These are phyloP conservation scores for Trifolium fragiferum DNA, from an alignment of 306 rosid species.

Conservation along the genomic window DNA sequence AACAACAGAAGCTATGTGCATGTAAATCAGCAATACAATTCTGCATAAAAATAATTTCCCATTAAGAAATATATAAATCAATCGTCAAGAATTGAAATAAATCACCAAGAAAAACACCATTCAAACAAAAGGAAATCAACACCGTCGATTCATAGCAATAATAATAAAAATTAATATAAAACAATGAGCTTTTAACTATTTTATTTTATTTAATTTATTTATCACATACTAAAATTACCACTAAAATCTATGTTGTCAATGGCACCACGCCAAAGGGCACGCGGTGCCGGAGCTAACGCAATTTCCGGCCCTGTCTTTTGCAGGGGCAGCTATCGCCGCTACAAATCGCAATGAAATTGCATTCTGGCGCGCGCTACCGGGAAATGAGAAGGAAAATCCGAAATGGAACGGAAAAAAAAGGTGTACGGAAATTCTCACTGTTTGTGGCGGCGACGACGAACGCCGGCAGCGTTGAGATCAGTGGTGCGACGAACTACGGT, in stretches of 20 bases:
- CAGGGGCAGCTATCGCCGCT: background rate
- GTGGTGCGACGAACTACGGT: background rate
- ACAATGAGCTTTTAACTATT: background rate
- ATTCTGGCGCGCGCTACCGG: background rate
- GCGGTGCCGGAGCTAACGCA: background rate
- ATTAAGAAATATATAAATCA: conserved; percentile 17
- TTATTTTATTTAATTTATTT: background rate
- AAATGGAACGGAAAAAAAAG: background rate
- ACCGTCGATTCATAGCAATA: conserved; percentile 3
- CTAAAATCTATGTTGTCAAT: background rate
- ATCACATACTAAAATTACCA: background rate
- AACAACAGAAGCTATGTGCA: conserved; percentile 33
- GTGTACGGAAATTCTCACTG: background rate
- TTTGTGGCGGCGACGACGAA: background rate
- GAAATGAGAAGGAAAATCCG: background rate
- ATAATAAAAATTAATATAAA: background rate
- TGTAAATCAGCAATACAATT: conserved; percentile 45
- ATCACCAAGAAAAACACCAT: conserved; percentile 15
- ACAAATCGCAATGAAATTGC: background rate
- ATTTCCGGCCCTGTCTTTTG: background rate
- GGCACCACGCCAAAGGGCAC: background rate
- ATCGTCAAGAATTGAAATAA: background rate
- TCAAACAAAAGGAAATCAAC: conserved; percentile 8
- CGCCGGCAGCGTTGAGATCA: background rate
- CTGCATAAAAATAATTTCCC: conserved; percentile 31